A percentile compares a stretch with the other conserved stretches of the same genome.
phyloP scores from a whole-genome alignment of 148 eudicot genomes.

The Camellia granthamiana region DNA sequence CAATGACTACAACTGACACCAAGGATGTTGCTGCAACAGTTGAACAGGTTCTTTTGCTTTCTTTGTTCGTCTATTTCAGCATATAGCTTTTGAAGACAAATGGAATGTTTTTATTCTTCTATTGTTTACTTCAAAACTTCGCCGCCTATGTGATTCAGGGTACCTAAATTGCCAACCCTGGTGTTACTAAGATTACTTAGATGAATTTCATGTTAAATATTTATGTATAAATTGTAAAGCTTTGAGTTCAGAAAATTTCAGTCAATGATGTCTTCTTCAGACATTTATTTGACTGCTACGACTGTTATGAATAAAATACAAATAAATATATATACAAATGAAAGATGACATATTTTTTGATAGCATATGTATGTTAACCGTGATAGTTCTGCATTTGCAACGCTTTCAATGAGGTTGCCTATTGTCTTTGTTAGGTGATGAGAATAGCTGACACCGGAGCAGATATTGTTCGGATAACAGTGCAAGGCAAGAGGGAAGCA shows the following conservation, averaged over 20 bases:
- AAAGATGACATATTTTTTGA: background rate
- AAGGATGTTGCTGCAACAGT: slow-evolving; percentile 93
- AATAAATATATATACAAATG: background rate
- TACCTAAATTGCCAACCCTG: background rate
- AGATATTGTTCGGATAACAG: slow-evolving; percentile 91
- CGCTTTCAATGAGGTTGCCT: slow-evolving; percentile 3
- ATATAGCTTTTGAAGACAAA: background rate
- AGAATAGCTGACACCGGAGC: slow-evolving; percentile 94
- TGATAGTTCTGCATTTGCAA: too few relatives aligned
- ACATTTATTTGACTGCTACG: background rate
- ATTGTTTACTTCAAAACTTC: background rate
- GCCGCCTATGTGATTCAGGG: background rate
- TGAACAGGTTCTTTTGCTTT: slow-evolving; percentile 52
- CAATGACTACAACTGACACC: slow-evolving; percentile 96
- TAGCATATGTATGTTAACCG: background rate
- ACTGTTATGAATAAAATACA: background rate
- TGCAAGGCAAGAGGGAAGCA: slow-evolving; percentile 96
- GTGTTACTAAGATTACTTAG: background rate
- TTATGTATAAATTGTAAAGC: background rate
- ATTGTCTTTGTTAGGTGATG: slow-evolving; percentile 67
- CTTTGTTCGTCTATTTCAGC: slow-evolving; percentile 10
- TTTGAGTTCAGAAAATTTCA: background rate
- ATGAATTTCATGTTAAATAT: background rate
- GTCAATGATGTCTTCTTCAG: background rate
- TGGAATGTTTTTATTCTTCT: background rate